Evolutionary conservation across 345 rosid genomes (phyloP).

Genomic region (Syzygium jambos): DNA sequence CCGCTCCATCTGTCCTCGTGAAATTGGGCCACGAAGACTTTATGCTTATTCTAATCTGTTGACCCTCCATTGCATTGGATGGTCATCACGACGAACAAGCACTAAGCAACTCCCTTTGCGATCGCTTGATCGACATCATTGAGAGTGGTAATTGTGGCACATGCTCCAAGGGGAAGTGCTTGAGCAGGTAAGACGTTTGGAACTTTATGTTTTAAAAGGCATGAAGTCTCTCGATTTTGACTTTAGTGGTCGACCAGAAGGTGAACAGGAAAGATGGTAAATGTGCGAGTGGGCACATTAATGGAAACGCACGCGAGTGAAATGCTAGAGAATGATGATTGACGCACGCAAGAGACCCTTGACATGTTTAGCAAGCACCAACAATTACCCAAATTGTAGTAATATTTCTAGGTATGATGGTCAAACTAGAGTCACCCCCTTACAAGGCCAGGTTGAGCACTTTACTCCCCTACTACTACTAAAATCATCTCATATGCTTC

Average conservation of each 20-base stretch:
- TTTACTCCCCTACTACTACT: too few species aligned
- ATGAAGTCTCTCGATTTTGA: not conserved
- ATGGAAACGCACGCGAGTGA: not conserved
- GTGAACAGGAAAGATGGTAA: not conserved
- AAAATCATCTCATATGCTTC: not conserved
- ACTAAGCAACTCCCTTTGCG: not conserved
- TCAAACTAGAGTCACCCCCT: not conserved
- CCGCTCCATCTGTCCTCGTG: not conserved
- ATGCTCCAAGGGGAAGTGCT: not conserved
- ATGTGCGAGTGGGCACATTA: not conserved
- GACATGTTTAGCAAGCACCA: not conserved
- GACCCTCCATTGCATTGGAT: not conserved
- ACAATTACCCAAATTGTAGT: not conserved
- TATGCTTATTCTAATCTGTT: not conserved
- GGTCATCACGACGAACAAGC: not conserved
- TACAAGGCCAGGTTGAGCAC: not conserved
- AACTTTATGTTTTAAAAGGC: not conserved
- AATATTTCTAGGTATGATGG: not conserved
- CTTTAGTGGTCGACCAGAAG: not conserved
- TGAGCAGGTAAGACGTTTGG: not conserved
- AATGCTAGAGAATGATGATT: not conserved
- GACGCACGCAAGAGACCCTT: not conserved
- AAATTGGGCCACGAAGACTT: not conserved
- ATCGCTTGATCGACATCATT: not conserved
- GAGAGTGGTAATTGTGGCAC: not conserved